Evolutionary conservation across 2,329 filamentous ascomycete genomes (phyloP), one percentile per base, ranked within the genome.

Genomic region (Epichloe amarillans): DNA sequence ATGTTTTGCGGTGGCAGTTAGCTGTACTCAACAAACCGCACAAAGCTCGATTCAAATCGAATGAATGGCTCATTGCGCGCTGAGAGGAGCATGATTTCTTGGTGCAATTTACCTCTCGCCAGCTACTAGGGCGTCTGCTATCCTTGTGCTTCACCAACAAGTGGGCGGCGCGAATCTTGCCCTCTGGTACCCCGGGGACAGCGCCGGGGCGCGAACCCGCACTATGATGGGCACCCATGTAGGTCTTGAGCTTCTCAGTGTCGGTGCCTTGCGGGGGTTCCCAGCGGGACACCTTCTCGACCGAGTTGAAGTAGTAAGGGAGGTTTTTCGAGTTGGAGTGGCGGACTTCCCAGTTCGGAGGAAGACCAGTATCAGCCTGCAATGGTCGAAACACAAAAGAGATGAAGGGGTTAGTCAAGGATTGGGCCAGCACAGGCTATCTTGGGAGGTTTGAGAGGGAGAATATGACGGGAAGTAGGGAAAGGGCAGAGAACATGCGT

Each of bases 291-390:
- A 88, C 82, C 67, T 90, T 91, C 56, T 88, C 87, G 59, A 71
- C 72, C 44, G 84, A 74, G 71, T 96, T 94, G 84, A 96, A 97
- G 75, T 97, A 98, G 76, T 98, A 98, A 38, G 93, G 93, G 37
- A 97, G 84, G 72, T 95, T 95, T 75, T 96, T 97, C 69, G 88
- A 95, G 75, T 96, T 95, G 69, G 88, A 95, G 73, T 94, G 88
- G 67, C 93, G 88, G 64, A 98, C 88, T 73, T 97, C 93, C 90
- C 91, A 96, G 67, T 83, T 82, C 47, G 81, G 68, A 55, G 90
- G 90, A 56, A 96, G 81, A 66, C 91, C 91, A 59, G 84, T 83
- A 51, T 89, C 85, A 63, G 78, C 71, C 81, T 85, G 59, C 17
- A 36, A 5, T 11, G 12, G n/a, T 11, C 10, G 35, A 6, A 21